phyloP scores from a whole-genome alignment of 2,329 filamentous ascomycete species.

The Chalaropsis thielavioides region DNA sequence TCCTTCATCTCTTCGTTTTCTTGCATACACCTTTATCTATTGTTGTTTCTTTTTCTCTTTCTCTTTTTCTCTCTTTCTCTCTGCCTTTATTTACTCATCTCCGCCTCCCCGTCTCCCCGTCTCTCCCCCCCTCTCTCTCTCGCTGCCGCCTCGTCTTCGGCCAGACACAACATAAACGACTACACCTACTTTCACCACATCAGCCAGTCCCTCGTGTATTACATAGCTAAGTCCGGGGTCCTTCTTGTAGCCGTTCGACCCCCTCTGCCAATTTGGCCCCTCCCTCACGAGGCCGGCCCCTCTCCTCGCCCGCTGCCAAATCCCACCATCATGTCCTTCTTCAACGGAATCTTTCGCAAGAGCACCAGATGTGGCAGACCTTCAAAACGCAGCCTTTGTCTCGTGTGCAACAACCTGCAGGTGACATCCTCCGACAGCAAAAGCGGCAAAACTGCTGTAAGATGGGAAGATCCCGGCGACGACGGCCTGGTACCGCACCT shows the following conservation, averaged over 20 bases:
- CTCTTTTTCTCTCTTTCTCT: background rate
- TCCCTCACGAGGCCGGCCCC: background rate
- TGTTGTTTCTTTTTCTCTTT: background rate
- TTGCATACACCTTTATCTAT: background rate
- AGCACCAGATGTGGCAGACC: slow-evolving; percentile 1
- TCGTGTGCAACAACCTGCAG: slow-evolving; percentile 16
- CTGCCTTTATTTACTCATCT: background rate
- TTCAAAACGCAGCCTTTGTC: slow-evolving; percentile 12
- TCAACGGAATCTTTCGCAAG: slow-evolving; percentile 17
- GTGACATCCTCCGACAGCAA: slow-evolving; percentile 16
- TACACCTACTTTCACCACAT: background rate
- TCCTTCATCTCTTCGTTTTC: background rate
- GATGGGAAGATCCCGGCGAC: slow-evolving; percentile 15
- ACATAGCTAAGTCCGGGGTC: background rate
- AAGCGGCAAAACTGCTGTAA: slow-evolving; percentile 9
- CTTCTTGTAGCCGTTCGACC: background rate
- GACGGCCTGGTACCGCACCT: slow-evolving; percentile 6
- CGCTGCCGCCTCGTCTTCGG: too few species aligned
- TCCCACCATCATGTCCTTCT: slow-evolving; percentile 11
- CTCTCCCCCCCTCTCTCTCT: background rate
- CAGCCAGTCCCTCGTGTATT: background rate
- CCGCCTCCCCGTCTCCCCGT: background rate
- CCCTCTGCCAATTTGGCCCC: background rate
- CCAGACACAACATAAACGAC: too few species aligned
- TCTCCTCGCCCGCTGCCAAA: background rate